Evolutionary conservation across 371 early-diverging fungal genomes (phyloP).

Genomic region (Apophysomyces variabilis): DNA sequence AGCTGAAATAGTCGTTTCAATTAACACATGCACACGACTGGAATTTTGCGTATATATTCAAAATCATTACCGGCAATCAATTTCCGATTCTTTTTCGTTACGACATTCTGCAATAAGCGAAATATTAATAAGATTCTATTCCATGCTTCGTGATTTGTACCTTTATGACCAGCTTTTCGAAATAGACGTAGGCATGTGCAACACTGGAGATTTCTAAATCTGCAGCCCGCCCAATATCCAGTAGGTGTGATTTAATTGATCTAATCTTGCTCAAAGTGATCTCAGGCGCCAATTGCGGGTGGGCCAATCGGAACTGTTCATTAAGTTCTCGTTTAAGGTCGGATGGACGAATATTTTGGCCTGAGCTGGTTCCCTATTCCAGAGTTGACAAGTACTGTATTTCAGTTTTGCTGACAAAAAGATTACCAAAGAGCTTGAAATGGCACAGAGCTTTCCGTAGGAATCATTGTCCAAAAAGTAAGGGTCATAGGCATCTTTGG

Average conservation of each 20-base stretch:
- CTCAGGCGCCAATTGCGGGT: conserved; percentile 74
- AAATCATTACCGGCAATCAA: conserved; percentile 71
- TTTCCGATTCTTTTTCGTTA: conserved; percentile 79
- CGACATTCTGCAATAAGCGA: conserved; percentile 52
- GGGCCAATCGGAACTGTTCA: conserved; percentile 76
- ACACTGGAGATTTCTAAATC: conserved; percentile 91
- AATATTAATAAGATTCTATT: background rate
- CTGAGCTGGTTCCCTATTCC: conserved; percentile 66
- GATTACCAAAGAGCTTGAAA: conserved; percentile 41
- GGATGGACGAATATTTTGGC: conserved; percentile 58
- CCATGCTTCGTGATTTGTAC: conserved; percentile 24
- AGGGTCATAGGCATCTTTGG: conserved; percentile 51
- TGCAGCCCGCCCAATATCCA: conserved; percentile 47
- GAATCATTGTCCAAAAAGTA: conserved; percentile 66
- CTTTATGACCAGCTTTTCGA: conserved; percentile 90
- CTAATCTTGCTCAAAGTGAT: conserved; percentile 84
- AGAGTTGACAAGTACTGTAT: background rate
- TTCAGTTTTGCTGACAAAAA: background rate
- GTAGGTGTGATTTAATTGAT: conserved; percentile 68
- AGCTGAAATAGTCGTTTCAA: conserved; percentile 39
- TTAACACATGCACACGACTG: background rate
- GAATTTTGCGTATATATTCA: background rate
- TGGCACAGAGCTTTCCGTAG: conserved; percentile 33
- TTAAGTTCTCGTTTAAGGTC: conserved; percentile 72
- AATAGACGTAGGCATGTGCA: conserved; percentile 88